phyloP scores from a whole-genome alignment of 495 filamentous ascomycete genomes.

The Viridothelium virens region DNA sequence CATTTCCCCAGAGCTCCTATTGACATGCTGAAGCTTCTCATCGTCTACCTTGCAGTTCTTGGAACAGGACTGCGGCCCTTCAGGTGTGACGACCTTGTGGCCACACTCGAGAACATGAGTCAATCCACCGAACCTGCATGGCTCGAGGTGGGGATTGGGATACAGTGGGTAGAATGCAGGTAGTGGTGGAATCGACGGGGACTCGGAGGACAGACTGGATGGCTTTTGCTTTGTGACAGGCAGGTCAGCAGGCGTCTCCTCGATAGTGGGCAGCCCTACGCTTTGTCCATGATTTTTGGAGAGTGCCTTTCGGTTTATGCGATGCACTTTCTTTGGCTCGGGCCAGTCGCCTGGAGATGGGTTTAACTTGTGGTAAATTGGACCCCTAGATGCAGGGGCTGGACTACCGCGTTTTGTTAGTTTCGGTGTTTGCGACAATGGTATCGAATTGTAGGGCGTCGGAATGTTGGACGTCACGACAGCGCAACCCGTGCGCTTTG shows the following conservation, averaged over 20 bases:
- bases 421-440: not conserved
- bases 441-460: not conserved
- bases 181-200: not conserved
- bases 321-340: not conserved
- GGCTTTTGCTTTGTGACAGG: not conserved
- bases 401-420: not conserved
- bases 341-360: not conserved
- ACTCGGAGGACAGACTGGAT: not conserved
- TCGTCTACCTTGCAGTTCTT: not conserved
- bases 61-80: not conserved
- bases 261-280: not conserved
- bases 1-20: not conserved
- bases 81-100: not conserved
- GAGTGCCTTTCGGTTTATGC: not conserved
- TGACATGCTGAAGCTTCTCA: not conserved
- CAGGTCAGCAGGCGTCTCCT: no score
- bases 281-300: not conserved
- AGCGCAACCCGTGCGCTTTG: not conserved
- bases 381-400: not conserved
- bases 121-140: not conserved
- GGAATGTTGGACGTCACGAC: not conserved
- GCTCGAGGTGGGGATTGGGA: constrained; percentile 5
- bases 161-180: constrained; percentile 5
- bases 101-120: not conserved
- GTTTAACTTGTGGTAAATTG: not conserved